These are phyloP conservation scores for Saururus chinensis DNA, from an alignment of 164 flowering plant species.

Conservation along the genomic window DNA sequence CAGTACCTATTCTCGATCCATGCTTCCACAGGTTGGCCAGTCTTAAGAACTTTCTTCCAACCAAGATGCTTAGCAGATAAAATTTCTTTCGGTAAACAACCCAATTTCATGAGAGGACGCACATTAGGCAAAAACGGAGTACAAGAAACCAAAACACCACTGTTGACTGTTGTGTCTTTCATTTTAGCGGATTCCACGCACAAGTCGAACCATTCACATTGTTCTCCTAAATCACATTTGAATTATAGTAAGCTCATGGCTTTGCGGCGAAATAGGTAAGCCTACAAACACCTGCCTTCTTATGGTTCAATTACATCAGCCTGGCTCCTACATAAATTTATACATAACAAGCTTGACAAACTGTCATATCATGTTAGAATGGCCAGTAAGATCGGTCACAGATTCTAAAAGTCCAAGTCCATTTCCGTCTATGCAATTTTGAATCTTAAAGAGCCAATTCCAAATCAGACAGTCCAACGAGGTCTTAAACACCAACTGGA, in stretches of 20 bases:
- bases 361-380: too few relatives aligned
- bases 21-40: conserved; percentile 1
- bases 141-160: background rate
- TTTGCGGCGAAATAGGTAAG: background rate
- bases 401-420: too few relatives aligned
- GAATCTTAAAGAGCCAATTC: too few relatives aligned
- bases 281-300: too few relatives aligned
- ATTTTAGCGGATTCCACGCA: background rate
- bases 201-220: background rate
- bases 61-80: background rate
- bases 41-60: background rate
- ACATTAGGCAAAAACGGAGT: background rate
- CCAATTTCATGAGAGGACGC: background rate
- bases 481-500: too few relatives aligned
- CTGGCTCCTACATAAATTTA: too few relatives aligned
- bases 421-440: too few relatives aligned
- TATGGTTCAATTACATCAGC: too few relatives aligned
- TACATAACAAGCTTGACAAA: too few relatives aligned
- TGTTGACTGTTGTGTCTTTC: background rate
- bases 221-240: background rate
- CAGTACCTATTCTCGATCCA: background rate
- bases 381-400: too few relatives aligned
- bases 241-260: background rate
- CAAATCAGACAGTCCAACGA: too few relatives aligned
- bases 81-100: conserved; percentile 1